phyloP scores from a whole-genome alignment of 2,329 filamentous ascomycete species.

The Penicillium sp. region DNA sequence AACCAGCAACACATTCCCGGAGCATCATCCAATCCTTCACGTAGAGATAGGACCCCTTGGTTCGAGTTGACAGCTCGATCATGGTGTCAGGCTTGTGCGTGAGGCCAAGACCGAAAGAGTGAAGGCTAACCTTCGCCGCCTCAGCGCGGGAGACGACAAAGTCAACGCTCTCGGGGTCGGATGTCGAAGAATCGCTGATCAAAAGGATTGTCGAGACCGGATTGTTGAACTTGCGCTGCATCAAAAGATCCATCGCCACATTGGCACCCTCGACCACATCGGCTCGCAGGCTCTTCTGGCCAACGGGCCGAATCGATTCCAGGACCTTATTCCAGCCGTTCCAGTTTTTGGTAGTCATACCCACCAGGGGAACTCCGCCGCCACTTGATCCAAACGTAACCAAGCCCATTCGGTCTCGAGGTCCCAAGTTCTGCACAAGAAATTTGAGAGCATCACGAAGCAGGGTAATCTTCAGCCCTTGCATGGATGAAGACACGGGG shows the following conservation, averaged over 20 bases:
- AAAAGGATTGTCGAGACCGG: conserved; percentile 91
- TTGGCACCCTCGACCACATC: conserved; percentile 98
- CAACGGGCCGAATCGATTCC: conserved; percentile 81
- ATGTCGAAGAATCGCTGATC: conserved; percentile 94
- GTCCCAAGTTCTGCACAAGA: conserved; percentile 80
- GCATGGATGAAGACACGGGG: conserved; percentile 96
- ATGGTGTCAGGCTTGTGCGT: conserved; percentile 98
- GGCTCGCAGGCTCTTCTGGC: conserved; percentile 91
- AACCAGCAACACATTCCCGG: conserved; percentile 89
- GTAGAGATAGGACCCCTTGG: conserved; percentile 95
- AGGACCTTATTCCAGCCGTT: conserved; percentile 82
- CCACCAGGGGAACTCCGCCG: conserved; percentile 89
- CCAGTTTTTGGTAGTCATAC: conserved; percentile 96
- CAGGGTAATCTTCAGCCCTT: conserved; percentile 96
- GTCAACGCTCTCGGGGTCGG: conserved; percentile 89
- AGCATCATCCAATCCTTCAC: conserved; percentile 99
- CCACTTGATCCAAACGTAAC: conserved; percentile 95
- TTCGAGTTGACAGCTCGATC: conserved; percentile 92
- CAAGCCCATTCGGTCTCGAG: conserved; percentile 91
- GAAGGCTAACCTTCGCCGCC: conserved; percentile 93
- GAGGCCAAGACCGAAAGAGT: conserved; percentile 92
- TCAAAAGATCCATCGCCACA: conserved; percentile 94
- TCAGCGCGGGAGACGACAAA: conserved; percentile 96
- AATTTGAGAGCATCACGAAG: conserved; percentile 88
- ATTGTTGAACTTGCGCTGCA: conserved; percentile 95